Conservation (phyloP, 306 rosid species). For the Pterocarpus macrocarpus region DNA sequence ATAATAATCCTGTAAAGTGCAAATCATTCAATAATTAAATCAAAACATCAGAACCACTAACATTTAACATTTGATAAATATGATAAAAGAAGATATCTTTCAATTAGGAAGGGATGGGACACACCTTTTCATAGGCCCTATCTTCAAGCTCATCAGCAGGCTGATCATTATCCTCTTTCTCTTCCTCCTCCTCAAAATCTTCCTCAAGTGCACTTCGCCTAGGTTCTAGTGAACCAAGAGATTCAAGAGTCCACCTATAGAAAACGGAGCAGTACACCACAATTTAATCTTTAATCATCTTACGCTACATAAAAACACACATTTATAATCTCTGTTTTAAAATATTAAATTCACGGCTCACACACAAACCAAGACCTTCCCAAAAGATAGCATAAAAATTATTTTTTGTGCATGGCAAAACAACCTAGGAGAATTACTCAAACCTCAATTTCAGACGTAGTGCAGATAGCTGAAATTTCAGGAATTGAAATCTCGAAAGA, state of each 20-base stretch:
- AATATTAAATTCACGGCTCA: slow-evolving; percentile 8
- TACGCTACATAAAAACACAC: not conserved
- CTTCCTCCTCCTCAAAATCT: slow-evolving; percentile 99
- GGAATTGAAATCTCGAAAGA: not conserved
- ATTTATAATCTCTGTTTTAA: not conserved
- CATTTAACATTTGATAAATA: not conserved
- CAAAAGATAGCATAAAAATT: not conserved
- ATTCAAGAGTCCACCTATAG: slow-evolving; percentile 86
- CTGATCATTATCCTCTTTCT: slow-evolving; percentile 88
- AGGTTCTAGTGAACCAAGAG: slow-evolving; percentile 68
- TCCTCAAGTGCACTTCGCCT: slow-evolving; percentile 96
- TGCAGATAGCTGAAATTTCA: not conserved
- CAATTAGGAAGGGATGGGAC: slow-evolving; percentile 31
- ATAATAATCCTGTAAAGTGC: slow-evolving; percentile 63
- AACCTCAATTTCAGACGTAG: not conserved
- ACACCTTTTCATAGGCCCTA: slow-evolving; percentile 75
- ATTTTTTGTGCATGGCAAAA: not conserved
- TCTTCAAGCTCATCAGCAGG: slow-evolving; percentile 77
- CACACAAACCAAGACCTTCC: not conserved
- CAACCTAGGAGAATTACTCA: not conserved
- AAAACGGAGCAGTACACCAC: not conserved
- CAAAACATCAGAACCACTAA: slow-evolving; percentile 14
- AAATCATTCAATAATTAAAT: slow-evolving; percentile 35
- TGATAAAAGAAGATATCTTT: not conserved
- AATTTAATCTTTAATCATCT: not conserved